These are phyloP conservation scores for Polymyxa betae DNA, from an alignment of 208 protist genomes.

Conservation along the genomic window DNA sequence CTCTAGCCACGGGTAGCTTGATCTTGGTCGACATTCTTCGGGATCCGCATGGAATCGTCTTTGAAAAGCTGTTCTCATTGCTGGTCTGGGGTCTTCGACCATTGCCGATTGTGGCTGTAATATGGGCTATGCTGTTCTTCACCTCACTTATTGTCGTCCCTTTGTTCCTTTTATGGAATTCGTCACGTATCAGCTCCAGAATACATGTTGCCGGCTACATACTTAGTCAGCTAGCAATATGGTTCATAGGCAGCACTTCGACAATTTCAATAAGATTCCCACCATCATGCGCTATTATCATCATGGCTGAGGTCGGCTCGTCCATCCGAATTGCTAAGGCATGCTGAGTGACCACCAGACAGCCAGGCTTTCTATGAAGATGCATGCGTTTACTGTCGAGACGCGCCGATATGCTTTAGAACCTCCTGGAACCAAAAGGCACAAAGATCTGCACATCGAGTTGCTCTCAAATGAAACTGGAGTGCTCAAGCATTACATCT, in stretches of 20 bases:
- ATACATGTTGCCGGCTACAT: background rate
- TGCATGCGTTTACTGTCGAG: slow-evolving; percentile 5
- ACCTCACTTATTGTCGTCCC: background rate
- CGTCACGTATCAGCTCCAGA: background rate
- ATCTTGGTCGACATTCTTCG: background rate
- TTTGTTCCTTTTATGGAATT: background rate
- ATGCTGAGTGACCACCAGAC: no score
- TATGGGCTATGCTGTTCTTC: background rate
- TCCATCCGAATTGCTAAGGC: no score
- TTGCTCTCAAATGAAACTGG: background rate
- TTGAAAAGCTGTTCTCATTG: background rate
- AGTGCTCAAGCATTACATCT: background rate
- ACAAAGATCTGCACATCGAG: background rate
- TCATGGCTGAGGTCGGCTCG: background rate
- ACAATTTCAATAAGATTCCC: background rate
- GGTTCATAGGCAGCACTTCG: background rate
- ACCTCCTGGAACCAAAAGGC: background rate
- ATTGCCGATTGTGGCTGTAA: background rate
- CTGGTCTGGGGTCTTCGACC: background rate
- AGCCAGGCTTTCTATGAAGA: background rate
- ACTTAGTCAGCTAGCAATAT: background rate
- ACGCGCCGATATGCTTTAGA: background rate
- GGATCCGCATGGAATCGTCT: background rate
- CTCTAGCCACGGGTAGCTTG: background rate
- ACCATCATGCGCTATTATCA: background rate